A percentile compares a stretch with the other conserved stretches of the same genome.
Evolutionary conservation across 106 monocot species (phyloP).

Genomic region (Dioscorea zingiberensis): DNA sequence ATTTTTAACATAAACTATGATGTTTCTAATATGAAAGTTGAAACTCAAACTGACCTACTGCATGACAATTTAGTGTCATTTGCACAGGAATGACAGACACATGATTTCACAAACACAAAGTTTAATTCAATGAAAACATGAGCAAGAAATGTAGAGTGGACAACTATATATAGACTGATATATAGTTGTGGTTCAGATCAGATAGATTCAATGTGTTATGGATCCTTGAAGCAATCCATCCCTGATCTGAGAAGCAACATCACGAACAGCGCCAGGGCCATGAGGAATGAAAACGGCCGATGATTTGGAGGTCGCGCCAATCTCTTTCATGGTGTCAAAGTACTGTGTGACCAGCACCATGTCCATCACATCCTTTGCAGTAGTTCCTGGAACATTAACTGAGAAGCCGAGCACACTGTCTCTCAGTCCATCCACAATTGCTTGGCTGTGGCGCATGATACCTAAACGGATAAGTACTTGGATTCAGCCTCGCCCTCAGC

Average conservation of each 20-base stretch:
- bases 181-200: too few relatives aligned
- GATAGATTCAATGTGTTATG: too few relatives aligned
- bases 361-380: constrained; percentile 65
- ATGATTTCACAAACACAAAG: too few relatives aligned
- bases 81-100: too few relatives aligned
- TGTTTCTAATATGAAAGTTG: too few relatives aligned
- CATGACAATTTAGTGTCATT: too few relatives aligned
- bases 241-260: constrained; percentile 49
- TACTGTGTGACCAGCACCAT: constrained; percentile 64
- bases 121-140: too few relatives aligned
- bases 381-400: constrained; percentile 56
- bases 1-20: too few relatives aligned
- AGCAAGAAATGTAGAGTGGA: too few relatives aligned
- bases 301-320: constrained; percentile 48
- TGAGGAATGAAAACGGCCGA: constrained; percentile 51
- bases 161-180: too few relatives aligned
- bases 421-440: constrained; percentile 54
- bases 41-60: too few relatives aligned
- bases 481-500: constrained; percentile 60
- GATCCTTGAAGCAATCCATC: constrained; percentile 51
- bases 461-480: constrained; percentile 56
- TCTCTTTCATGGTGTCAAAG: constrained; percentile 68
- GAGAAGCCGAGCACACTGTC: constrained; percentile 59
- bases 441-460: constrained; percentile 52
- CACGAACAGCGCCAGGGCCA: constrained; percentile 45